Conservation (phyloP, 805 yeast genomes). For the Tetrapisispora nanseiensis region DNA sequence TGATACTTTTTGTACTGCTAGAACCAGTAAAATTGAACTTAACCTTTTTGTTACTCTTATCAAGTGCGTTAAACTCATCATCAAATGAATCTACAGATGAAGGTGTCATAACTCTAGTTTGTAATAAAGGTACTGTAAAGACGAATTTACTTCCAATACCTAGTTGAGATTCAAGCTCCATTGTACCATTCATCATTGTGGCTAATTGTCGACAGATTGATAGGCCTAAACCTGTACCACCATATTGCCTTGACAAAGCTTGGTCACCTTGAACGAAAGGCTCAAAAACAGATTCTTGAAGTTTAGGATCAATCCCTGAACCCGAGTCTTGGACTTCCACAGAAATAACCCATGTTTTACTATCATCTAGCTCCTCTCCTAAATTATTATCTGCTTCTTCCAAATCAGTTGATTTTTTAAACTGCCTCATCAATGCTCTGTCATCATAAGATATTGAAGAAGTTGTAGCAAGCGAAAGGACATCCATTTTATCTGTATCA, state of each 20-base stretch:
- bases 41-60: constrained; percentile 41
- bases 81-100: constrained; percentile 39
- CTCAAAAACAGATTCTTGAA: constrained; percentile 82
- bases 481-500: background rate
- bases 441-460: constrained; percentile 35
- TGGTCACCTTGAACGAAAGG: constrained; percentile 98
- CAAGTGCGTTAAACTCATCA: constrained; percentile 55
- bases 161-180: constrained; percentile 60
- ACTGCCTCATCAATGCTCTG: constrained; percentile 35
- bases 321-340: constrained; percentile 84
- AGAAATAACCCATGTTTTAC: constrained; percentile 32
- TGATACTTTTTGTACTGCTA: constrained; percentile 1
- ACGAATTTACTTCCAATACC: constrained; percentile 82
- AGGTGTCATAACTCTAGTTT: constrained; percentile 31
- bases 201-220: constrained; percentile 87
- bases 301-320: constrained; percentile 79
- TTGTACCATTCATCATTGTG: constrained; percentile 79
- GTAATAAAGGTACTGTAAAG: constrained; percentile 67
- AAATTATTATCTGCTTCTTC: constrained; percentile 17
- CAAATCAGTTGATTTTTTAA: constrained; percentile 22
- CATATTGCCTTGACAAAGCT: constrained; percentile 79
- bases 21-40: constrained; percentile 24
- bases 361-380: constrained; percentile 15
- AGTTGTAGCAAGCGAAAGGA: constrained; percentile 13
- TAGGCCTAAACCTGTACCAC: constrained; percentile 93